Percentiles rank a stretch among this genome's conserved stretches.
phyloP scores from a whole-genome alignment of 257 asterid species.

The Nicotiana noctiflora region DNA sequence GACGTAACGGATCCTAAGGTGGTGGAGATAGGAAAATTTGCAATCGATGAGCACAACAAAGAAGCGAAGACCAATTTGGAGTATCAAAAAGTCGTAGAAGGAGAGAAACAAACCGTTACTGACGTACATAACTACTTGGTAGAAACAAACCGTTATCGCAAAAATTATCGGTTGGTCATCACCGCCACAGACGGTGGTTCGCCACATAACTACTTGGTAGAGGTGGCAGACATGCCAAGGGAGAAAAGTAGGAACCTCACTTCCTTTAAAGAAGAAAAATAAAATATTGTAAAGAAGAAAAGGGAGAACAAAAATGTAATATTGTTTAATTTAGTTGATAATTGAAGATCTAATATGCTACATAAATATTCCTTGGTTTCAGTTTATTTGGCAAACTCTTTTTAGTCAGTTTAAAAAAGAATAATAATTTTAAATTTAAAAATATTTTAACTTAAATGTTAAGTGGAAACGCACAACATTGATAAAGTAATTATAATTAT shows the following conservation, averaged over 20 bases:
- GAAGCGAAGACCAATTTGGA: background rate
- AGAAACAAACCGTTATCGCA: constrained; percentile 13
- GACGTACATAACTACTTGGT: background rate
- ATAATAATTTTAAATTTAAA: too few species aligned
- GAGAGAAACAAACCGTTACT: constrained; percentile 18
- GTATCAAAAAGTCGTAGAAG: constrained; percentile 15
- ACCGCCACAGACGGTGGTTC: constrained; percentile 9
- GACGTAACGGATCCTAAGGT: constrained; percentile 19
- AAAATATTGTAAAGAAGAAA: too few species aligned
- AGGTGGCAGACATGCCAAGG: constrained; percentile 16
- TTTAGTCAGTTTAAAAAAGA: too few species aligned
- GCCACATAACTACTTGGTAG: constrained; percentile 17
- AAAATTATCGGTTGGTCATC: constrained; percentile 21
- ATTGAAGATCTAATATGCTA: too few species aligned
- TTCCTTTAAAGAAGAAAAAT: too few species aligned
- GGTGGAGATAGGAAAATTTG: constrained; percentile 23
- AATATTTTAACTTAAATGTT: too few species aligned
- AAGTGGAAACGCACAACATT: too few species aligned
- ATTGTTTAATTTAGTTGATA: too few species aligned
- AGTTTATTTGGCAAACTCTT: too few species aligned
- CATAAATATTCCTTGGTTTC: too few species aligned
- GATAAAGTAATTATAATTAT: too few species aligned
- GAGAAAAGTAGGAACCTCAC: background rate
- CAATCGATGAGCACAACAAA: constrained; percentile 32
- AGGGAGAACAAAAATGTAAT: too few species aligned